Evolutionary conservation across 179 eudicot genomes (phyloP), one percentile per base, ranked within the genome.

Genomic region (Spinacia oleracea): DNA sequence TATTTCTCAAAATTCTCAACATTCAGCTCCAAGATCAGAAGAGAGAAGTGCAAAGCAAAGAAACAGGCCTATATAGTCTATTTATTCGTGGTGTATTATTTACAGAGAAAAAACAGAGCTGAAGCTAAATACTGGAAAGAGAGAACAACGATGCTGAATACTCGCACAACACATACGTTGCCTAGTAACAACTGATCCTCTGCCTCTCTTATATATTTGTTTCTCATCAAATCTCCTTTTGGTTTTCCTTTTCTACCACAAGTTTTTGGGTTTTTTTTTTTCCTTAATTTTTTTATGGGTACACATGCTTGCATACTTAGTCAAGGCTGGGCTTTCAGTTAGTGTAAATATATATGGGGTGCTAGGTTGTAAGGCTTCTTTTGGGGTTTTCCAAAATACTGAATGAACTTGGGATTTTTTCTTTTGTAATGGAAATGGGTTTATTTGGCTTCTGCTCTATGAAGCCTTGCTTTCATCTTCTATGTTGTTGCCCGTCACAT

Each of bases 21-120:
- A 76, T 80, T 70, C 92, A 93, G 92, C 88, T 74, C 88, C 91
- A 35, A 89, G 88, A 78, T 86, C 78, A 71, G 86, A 88, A 82
- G 87, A 84, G 79, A 83, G 88, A 76, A 86, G 81, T 29, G 78
- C 77, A 67, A 87, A 84, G 84, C 86, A 80, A 50, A 77, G 85
- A 80, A 83, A 73, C 74, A 88, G 86, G 84, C 88, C 88, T 5
- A 79, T 84, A 79, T 87, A 88, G 77, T 53, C 23, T n/a, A 51
- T 72, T 50, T 71, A 72, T 16, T 45, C 40, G 1, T 29, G 59
- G 14, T 20, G 42, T 31, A 5, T 45, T 10, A 45, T 70, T 68
- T 82, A 74, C 77, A 72, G 25, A 18, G 75, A 72, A 72, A 20
- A 72, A 79, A 79, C 42, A 35, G 74, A 62, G 74, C 75, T 50